Percentiles rank a stretch among this genome's conserved stretches.
phyloP scores from a whole-genome alignment of 148 eudicot species.

The Cornus controversa region DNA sequence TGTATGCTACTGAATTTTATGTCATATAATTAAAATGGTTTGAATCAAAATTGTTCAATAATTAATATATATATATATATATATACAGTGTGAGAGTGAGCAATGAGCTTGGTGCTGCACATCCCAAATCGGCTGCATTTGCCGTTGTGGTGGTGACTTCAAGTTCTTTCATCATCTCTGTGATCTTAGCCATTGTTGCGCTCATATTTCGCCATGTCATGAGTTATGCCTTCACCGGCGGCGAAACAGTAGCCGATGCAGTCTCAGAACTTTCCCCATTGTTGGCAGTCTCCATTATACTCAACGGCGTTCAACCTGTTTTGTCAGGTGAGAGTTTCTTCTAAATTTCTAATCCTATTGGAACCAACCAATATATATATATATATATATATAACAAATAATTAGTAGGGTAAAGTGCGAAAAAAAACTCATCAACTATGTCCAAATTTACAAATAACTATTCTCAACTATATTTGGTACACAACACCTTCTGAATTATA shows the following conservation, averaged over 20 bases:
- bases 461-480: too few relatives aligned
- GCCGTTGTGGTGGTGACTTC: conserved; percentile 6
- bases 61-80: too few relatives aligned
- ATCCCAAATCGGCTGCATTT: conserved; percentile 16
- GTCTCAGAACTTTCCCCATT: conserved; percentile 50
- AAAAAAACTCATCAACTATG: too few relatives aligned
- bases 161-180: conserved; percentile 1
- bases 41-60: too few relatives aligned
- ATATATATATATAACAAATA: too few relatives aligned
- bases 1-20: too few relatives aligned
- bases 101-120: conserved; percentile 33
- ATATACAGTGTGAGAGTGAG: conserved; percentile 49
- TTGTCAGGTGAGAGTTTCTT: conserved; percentile 37
- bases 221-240: conserved; percentile 13
- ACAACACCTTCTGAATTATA: too few relatives aligned
- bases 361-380: too few relatives aligned
- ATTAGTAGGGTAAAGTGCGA: too few relatives aligned
- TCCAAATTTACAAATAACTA: too few relatives aligned
- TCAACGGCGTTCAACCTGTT: conserved; percentile 63
- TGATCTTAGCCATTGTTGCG: conserved; percentile 7
- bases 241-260: conserved; percentile 7
- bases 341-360: too few relatives aligned
- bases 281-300: conserved; percentile 43
- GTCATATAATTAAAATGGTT: too few relatives aligned
- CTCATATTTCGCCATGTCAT: conserved; percentile 1